Base-by-base conservation (phyloP, 2,329 filamentous ascomycete genomes). In the Trichoderma atrobrunneum region DNA sequence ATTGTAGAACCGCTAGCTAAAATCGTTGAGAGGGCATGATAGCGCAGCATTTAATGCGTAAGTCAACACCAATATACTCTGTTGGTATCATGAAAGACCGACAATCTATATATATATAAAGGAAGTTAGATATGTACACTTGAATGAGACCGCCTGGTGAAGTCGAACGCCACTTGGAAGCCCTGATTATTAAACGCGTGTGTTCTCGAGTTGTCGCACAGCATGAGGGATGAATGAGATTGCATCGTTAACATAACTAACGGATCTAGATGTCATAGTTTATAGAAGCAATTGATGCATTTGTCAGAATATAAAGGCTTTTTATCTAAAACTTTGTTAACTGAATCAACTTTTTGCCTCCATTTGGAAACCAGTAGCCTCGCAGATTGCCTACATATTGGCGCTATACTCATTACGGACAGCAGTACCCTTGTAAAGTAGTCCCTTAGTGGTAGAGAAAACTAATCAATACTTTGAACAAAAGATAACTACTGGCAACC, bases 371-470 rank as follows among this genome's bases (percentile, higher is more conserved):
- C 12, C n/a, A 43, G 34, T 16, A 43, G 11, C 54, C 24, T 16
- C 18, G 18, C 16, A 11, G 26, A 10, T 30, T 10, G 21, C 26
- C n/a, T 5, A 21, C 30, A 4, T 18, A 5, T 26, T 10, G 14
- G 54, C 54, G 26, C 65, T 68, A 68, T 68, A 30, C 34, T 28
- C 0, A 14, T 43, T 43, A 24, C 4, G n/a, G 65, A 43, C 26
- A 68, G 30, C 14, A 68, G 65, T 68, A 68, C 65, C 65, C 65
- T 28, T 68, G 65, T 16, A 21, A 68, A 7, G 28, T 11, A 16
- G 24, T 18, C 5, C 5, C 7, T 10, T 7, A 7, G 8, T 64
- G 8, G 11, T 18, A 51, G 18, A 28, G 21, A 32, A 67, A 26
- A n/a, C 14, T 30, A 59, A 57, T 39, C 30, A 59, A n/a, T 18